A percentile compares a stretch with the other conserved stretches of the same genome.
Conservation (phyloP, 352 stramenopile species). For the Phytophthora megakarya region DNA sequence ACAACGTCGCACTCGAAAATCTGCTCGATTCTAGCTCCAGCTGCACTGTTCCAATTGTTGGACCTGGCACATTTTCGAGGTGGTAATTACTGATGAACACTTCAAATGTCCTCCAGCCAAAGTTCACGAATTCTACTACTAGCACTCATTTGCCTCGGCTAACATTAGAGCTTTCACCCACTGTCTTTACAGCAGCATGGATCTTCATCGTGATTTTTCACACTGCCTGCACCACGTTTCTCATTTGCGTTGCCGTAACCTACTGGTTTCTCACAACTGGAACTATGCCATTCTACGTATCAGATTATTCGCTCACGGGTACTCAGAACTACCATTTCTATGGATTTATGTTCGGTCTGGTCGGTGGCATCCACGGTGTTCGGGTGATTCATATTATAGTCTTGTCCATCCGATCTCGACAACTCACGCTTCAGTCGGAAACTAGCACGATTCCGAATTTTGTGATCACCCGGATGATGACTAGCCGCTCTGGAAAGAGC, state of each 20-base stretch:
- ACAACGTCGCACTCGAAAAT: no score
- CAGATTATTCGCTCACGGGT: conserved; percentile 23
- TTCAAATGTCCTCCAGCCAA: neutral
- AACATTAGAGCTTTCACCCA: conserved; percentile 4
- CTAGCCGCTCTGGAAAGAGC: neutral
- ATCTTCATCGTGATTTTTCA: conserved; percentile 34
- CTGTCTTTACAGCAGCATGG: conserved; percentile 13
- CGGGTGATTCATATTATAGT: conserved; percentile 27
- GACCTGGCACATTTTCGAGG: no score
- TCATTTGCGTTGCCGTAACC: conserved; percentile 29
- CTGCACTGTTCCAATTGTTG: no score
- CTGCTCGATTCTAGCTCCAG: no score
- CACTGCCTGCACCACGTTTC: conserved; percentile 15
- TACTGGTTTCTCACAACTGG: conserved; percentile 32
- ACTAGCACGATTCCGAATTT: neutral
- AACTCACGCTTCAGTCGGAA: conserved; percentile 26
- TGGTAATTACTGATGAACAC: no score
- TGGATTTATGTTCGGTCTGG: conserved; percentile 30
- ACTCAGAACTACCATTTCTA: conserved; percentile 32
- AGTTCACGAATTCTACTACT: neutral
- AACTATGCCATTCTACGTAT: conserved; percentile 34
- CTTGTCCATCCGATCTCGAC: conserved; percentile 20
- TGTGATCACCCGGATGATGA: neutral
- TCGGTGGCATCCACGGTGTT: conserved; percentile 30
- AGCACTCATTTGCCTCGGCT: neutral